Evolutionary conservation across 2,329 filamentous ascomycete species (phyloP), one percentile per base, ranked within the genome.

Genomic region (Davidsoniella neocaledoniae): DNA sequence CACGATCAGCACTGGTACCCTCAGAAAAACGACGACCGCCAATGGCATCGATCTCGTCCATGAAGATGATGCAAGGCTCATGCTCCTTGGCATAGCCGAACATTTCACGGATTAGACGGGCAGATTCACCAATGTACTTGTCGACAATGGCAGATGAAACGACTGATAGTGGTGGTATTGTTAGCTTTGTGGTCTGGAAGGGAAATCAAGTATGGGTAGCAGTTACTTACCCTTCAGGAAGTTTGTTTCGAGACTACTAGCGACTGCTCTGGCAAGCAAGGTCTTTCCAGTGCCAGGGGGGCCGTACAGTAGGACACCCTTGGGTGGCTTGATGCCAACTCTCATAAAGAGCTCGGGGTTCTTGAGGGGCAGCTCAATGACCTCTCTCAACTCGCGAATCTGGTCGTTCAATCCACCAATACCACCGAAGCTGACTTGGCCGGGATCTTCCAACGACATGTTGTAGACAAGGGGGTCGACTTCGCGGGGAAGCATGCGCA

Each of bases 21-120:
- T 98, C 91, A 0, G 86, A 94, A 68, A 98, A 98, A 60, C 91
- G 78, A 59, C 93, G 79, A 55, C 93, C 93, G 64, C 91, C 91
- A 61, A 98, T 98, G 61, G 91, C 91, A 62, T 98, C 91, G 62
- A 98, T 98, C 69, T 98, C 91, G 73, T 98, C 93, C 91, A 98
- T 98, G 76, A 98, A 98, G 68, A 98, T 98, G 66, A 98, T 98
- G 66, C 91, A 98, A 38, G 91, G 91, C 67, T 98, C 91, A 65
- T 98, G 91, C 65, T 98, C 93, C 68, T 95, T 96, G 60, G 93
- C 91, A 62, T 98, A 98, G 52, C 91, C 93, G 62, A 98, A 98
- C 93, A 98, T 98, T 67, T 98, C 91, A 64, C 91, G 81, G 61
- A 98, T 98, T 57, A 98, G 73, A 57, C 93, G 83, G 37, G 91